A percentile compares a stretch with the other conserved stretches of the same genome.
phyloP scores from a whole-genome alignment of 2,329 filamentous ascomycete species.

The Pseudopithomyces chartarum region DNA sequence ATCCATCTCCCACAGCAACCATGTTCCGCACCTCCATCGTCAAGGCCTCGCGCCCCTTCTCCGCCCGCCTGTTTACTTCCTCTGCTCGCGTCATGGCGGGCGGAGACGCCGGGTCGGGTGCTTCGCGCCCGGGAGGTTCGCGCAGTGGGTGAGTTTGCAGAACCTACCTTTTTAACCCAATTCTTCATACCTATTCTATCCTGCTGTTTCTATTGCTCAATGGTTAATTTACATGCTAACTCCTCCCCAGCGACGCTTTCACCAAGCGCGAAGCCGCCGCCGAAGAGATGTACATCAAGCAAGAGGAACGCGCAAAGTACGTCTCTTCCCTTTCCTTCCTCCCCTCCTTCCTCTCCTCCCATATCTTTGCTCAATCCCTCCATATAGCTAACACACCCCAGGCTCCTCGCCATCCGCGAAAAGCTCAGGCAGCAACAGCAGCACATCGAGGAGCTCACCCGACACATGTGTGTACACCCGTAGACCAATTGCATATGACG shows the following conservation, averaged over 20 bases:
- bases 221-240: too few relatives aligned
- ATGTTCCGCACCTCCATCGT: slow-evolving; percentile 48
- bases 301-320: slow-evolving; percentile 87
- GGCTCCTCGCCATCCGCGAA: slow-evolving; percentile 71
- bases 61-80: slow-evolving; percentile 49
- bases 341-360: background rate
- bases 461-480: slow-evolving; percentile 73
- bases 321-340: too few relatives aligned
- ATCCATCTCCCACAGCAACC: slow-evolving; percentile 18
- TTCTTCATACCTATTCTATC: background rate
- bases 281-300: slow-evolving; percentile 83
- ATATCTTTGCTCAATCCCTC: background rate
- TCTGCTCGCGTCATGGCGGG: slow-evolving; percentile 50
- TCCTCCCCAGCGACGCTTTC: slow-evolving; percentile 80
- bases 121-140: slow-evolving; percentile 47
- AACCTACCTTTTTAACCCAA: too few relatives aligned
- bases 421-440: slow-evolving; percentile 76
- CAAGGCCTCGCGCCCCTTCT: slow-evolving; percentile 46
- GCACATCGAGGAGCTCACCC: slow-evolving; percentile 82
- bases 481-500: too few relatives aligned
- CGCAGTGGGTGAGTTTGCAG: slow-evolving; percentile 41
- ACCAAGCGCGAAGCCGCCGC: slow-evolving; percentile 85
- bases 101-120: slow-evolving; percentile 52
- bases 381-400: slow-evolving; percentile 25
- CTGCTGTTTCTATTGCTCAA: slow-evolving; percentile 21